Base-by-base conservation (phyloP, 2,329 filamentous ascomycete species). In the Apiospora marii region DNA sequence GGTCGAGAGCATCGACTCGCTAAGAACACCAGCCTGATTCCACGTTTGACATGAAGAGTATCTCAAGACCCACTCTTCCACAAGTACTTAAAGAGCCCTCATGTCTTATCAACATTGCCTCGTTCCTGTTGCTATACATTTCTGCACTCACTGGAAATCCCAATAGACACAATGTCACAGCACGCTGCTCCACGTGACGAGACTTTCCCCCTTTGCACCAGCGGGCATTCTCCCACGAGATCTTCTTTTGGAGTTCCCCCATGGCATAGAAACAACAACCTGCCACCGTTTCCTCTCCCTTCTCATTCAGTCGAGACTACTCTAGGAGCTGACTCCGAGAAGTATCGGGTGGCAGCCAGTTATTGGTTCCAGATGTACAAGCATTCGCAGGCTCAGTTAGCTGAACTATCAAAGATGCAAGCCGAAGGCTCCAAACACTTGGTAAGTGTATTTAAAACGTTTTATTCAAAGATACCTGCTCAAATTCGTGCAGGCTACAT, bases 281-380 rank as follows among this genome's bases (percentile, higher is more conserved):
- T 61, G 53, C 30, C 30, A 61, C 53, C 53, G 30, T 37, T 61
- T 41, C 53, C 30, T 61, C 19, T 19, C 53, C 53, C 53, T 61
- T 61, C 30, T 61, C 16, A 22, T 61, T 61, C 30, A 61, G 19
- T 41, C 30, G 30, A 61, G 8, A 34, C 19, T 37, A 22, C 53
- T 61, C 53, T 61, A 41, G 30, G 53, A 61, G 53, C 53, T 41
- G 53, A 61, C 53, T 61, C 53, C 16, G 53, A 61, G 27, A 58
- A 61, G 30, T 61, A 37, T 61, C 53, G 30, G 19, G 30, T 61
- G 30, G 53, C 53, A 61, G 53, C 53, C 30, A 22, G 30, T 61
- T 61, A 61, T 37, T 61, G 30, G 30, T 61, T 37, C 53, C 16
- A 61, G 53, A 61, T 37, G 30, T 61, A 61, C 19, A 61, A 61